Evolutionary conservation across 768 basidiomycete species (phyloP).

Genomic region (Lactarius trivialis): DNA sequence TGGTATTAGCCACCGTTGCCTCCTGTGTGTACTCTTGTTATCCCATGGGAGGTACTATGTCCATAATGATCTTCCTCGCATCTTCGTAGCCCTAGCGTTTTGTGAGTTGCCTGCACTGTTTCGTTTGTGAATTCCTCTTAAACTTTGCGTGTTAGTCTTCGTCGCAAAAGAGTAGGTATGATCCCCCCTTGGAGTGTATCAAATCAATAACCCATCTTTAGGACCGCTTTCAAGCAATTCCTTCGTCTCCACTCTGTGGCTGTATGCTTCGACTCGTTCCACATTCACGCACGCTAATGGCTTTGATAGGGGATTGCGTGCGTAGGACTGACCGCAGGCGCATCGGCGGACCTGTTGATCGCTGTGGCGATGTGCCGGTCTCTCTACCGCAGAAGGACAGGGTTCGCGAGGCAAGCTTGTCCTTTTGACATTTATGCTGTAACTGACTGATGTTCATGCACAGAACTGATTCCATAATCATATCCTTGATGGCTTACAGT

Average conservation of each 20-base stretch:
- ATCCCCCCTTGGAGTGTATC: too few relatives aligned
- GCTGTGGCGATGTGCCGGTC: neutral
- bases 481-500: neutral
- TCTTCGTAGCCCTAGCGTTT: neutral
- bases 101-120: neutral
- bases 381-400: neutral
- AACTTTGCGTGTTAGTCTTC: neutral
- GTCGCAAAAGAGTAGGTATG: neutral
- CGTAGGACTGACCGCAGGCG: neutral
- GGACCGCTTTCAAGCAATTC: neutral
- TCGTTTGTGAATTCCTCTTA: neutral
- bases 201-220: too few relatives aligned
- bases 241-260: neutral
- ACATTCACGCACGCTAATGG: neutral
- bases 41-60: neutral
- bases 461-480: neutral
- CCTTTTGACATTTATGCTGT: neutral
- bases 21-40: neutral
- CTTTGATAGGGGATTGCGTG: neutral
- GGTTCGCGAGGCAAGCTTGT: neutral
- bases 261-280: neutral
- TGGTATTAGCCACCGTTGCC: neutral
- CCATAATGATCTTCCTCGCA: neutral
- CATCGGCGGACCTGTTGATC: neutral
- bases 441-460: neutral